phyloP scores from a whole-genome alignment of 306 rosid species.

The Quercus variabilis region DNA sequence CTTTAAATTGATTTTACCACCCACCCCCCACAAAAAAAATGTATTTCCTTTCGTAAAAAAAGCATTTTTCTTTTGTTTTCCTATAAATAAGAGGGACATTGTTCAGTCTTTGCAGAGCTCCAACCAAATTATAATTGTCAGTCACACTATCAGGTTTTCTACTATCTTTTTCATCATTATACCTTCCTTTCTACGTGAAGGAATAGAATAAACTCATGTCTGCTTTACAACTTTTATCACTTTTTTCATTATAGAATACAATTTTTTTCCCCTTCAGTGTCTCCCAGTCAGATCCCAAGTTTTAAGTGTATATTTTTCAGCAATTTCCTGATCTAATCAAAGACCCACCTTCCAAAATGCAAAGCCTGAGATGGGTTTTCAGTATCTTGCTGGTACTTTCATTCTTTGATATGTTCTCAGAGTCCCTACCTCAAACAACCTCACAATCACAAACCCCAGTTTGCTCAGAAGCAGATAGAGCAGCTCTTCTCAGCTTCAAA shows the following conservation, averaged over 20 bases:
- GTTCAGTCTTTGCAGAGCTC: slow-evolving; percentile 31
- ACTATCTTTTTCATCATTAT: slow-evolving; percentile 51
- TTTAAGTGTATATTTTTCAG: slow-evolving; percentile 11
- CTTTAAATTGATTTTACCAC: slow-evolving; percentile 33
- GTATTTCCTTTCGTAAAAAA: slow-evolving; percentile 7
- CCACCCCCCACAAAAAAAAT: not conserved
- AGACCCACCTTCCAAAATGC: slow-evolving; percentile 65
- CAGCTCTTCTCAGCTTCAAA: slow-evolving; percentile 79
- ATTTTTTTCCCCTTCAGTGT: slow-evolving; percentile 18
- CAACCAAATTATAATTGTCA: slow-evolving; percentile 36
- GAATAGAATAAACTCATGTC: slow-evolving; percentile 40
- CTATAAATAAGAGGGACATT: slow-evolving; percentile 55
- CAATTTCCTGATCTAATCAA: slow-evolving; percentile 25
- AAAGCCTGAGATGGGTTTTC: slow-evolving; percentile 47
- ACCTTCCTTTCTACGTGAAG: slow-evolving; percentile 77
- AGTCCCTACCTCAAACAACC: slow-evolving; percentile 23
- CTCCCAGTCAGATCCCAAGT: slow-evolving; percentile 47
- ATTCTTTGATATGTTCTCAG: slow-evolving; percentile 23
- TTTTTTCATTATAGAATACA: slow-evolving; percentile 25
- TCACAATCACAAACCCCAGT: slow-evolving; percentile 27
- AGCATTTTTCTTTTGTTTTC: not conserved
- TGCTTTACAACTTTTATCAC: slow-evolving; percentile 36
- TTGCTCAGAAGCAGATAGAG: slow-evolving; percentile 79
- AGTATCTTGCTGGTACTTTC: slow-evolving; percentile 30
- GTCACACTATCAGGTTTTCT: slow-evolving; percentile 25